Evolutionary conservation across 1,284 basidiomycete genomes (phyloP), one percentile per base, ranked within the genome.

Genomic region (Cronartium quercuum): DNA sequence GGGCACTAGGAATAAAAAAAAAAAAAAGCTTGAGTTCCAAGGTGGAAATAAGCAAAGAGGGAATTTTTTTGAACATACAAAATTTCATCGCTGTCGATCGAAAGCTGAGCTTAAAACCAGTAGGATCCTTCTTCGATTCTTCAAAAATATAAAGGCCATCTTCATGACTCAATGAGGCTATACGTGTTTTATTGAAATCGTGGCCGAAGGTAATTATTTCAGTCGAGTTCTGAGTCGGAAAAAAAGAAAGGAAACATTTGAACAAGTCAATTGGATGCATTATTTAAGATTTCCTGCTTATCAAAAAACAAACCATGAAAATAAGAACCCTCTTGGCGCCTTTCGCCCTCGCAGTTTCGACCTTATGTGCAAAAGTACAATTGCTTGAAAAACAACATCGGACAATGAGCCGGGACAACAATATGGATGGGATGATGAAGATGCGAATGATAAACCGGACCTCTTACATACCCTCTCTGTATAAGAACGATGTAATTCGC

Each of bases 301-400:
- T 29, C 29, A 29, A 29, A 29, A 29, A 29, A 29, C 47, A 15
- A 15, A 74, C 70, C 62, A 47, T 55, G 34, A 66, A 74, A 35
- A 74, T 66, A 15, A 74, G 55, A 15, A 74, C 47, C 7, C 7
- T 15, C 35, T 66, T 74, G 9, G 70, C 70, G 9, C 70, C 70
- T 66, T 74, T 74, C 35, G 44, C 64, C 34, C 44, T 13, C 4
- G 64, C 63, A 55, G 58, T 62, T 29, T 66, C 40, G 18, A 57
- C 64, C 47, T 74, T 74, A 41, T 24, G 41, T 15, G 38, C 24
- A 42, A 74, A 74, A n/a, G 38, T 66, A 61, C 70, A 74, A 15
- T 44, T 66, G 24, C 70, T 74, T 35, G 15, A 0, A 7, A 42
- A 44, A 66, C 34, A 13, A 34, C 1, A 1, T 60, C 3, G 15